Evolutionary conservation across 2,329 filamentous ascomycete genomes (phyloP), one percentile per base, ranked within the genome.

Genomic region (Claviceps capensis): DNA sequence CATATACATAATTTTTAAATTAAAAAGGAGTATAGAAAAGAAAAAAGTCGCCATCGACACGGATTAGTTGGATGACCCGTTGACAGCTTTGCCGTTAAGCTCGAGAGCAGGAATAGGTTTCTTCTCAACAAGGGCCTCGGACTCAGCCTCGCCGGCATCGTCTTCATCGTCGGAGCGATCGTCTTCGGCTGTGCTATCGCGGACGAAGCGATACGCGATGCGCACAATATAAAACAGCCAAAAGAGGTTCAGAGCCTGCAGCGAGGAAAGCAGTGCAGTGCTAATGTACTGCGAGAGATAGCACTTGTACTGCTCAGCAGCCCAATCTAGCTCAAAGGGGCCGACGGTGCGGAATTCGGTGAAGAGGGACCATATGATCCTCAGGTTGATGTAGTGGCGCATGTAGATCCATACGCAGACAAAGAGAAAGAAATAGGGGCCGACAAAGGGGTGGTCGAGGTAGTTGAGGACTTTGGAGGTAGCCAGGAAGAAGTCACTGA

Each of bases 391-490:
- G 69, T 82, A 88, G 70, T 97, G 90, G 52, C 90, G 88, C 56
- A 91, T 73, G 72, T 97, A 96, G 62, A 88, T 82, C 90, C 90
- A 97, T 55, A 85, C 75, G 57, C 72, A 72, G 67, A 94, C 85
- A 72, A 95, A 96, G 59, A 85, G 58, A 63, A 79, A 80, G 69
- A 93, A 96, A 72, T 91, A 95, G 16, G 88, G 88, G 0, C 76
- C 81, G n/a, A 87, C 86, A 46, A 94, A 72, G 53, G 78, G 72
- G 52, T 83, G 82, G 64, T 95, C 86, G 59, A 96, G 72, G 71
- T 97, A 96, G 72, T 95, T 95, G 60, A 96, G 79, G 5, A 83
- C 80, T 72, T 96, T 96, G 55, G 88, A 95, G 2, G 87, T 93
- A 40, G 91, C 90, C 45, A 96, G 78, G 79, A 96, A 96, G 71